Evolutionary conservation across 345 rosid genomes (phyloP), one percentile per base, ranked within the genome.

Genomic region (Adansonia digitata): DNA sequence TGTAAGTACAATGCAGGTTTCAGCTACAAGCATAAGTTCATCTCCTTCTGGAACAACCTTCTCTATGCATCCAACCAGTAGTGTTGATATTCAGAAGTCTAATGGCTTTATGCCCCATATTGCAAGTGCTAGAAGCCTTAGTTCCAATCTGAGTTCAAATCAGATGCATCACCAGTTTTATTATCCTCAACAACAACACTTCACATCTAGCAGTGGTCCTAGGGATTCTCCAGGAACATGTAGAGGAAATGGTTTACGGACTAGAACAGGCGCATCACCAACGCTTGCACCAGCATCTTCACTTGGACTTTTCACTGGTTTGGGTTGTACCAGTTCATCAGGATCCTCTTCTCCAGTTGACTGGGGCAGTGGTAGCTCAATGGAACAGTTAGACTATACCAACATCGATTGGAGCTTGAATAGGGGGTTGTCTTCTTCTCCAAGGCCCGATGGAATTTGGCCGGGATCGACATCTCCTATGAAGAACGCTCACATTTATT

Each of bases 401-500:
- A 89, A 72, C 74, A 82, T 93, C 59, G 98, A 93, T 85, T 93
- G 98, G 98, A 86, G 93, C 79, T 80, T 93, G 83, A 83, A 89
- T 75, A 86, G 85, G 73, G 84, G 89, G 40, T 53, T 81, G 27
- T 70, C 34, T 31, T 31, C 76, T 74, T 74, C 84, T 37, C 82
- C 86, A 43, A 83, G 81, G 71, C 77, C 84, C 2, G 69, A 74
- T 34, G 88, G 85, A 67, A 79, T 83, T 53, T 86, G 86, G 86
- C 12, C 81, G 1, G 92, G 81, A 46, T 53, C 84, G 1, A 64
- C 79, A 22, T 69, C 86, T 15, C 64, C 88, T 37, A 37, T 73
- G 75, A 82, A 82, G 70, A 82, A 77, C 63, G 69, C 77, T 42
- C 77, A 66, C 26, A 17, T 67, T 15, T 85, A 80, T 71, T 89